These are phyloP conservation scores for Aspergillus aculeatus DNA, from an alignment of 2,329 filamentous ascomycete genomes.

Conservation along the genomic window DNA sequence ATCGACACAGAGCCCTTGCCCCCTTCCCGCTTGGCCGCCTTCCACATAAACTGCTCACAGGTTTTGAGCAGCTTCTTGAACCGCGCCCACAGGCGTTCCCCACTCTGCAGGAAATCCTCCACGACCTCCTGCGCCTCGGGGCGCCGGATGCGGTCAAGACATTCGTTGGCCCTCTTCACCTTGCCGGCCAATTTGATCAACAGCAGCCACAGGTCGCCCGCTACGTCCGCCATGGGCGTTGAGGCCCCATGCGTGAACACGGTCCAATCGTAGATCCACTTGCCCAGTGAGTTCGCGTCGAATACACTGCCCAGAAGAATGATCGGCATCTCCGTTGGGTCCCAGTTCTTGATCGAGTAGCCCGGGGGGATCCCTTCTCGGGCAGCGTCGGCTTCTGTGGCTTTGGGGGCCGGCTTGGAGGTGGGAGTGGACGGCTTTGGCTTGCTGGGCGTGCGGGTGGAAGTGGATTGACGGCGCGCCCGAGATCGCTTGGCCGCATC, in stretches of 20 bases:
- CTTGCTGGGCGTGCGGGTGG: conserved; percentile 46
- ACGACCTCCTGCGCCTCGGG: conserved; percentile 75
- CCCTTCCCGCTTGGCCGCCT: conserved; percentile 71
- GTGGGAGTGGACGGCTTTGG: conserved; percentile 37
- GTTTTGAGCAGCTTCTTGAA: conserved; percentile 83
- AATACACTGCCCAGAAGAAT: conserved; percentile 93
- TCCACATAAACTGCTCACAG: conserved; percentile 94
- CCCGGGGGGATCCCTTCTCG: conserved; percentile 74
- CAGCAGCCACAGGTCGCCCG: conserved; percentile 91
- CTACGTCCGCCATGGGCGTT: conserved; percentile 83
- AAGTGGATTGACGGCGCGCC: conserved; percentile 56
- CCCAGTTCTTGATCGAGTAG: conserved; percentile 98
- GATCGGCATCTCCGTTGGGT: conserved; percentile 89
- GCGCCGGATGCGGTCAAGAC: conserved; percentile 68
- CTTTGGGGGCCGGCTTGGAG: conserved; percentile 47
- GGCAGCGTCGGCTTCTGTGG: conserved; percentile 65
- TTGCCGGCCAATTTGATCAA: conserved; percentile 93
- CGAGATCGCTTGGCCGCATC: conserved; percentile 50
- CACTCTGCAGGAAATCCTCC: conserved; percentile 85
- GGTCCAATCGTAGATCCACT: conserved; percentile 99
- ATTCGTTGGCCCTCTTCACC: conserved; percentile 85
- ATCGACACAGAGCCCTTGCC: conserved; percentile 68
- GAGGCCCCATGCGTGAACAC: conserved; percentile 81
- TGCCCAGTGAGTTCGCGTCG: conserved; percentile 93
- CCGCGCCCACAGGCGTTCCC: conserved; percentile 80